A percentile compares a stretch with the other conserved stretches of the same genome.
Evolutionary conservation across 2,329 filamentous ascomycete species (phyloP).

Genomic region (Claviceps africana): DNA sequence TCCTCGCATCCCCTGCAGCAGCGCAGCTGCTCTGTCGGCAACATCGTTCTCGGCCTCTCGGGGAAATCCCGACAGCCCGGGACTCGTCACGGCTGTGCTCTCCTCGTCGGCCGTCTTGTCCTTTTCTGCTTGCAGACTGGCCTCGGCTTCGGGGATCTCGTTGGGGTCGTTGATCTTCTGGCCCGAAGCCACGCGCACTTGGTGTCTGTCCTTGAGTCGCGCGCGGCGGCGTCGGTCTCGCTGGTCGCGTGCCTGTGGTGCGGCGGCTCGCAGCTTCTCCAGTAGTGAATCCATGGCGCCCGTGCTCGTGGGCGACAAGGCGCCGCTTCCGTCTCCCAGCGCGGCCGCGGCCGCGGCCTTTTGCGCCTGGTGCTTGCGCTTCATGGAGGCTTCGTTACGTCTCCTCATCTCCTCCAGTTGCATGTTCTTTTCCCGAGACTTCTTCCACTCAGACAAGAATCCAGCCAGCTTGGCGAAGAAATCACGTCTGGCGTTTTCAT

Average conservation of each 20-base stretch:
- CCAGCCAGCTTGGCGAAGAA: slow-evolving; percentile 89
- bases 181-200: slow-evolving; percentile 77
- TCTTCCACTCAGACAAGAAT: slow-evolving; percentile 92
- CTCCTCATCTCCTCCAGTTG: slow-evolving; percentile 65
- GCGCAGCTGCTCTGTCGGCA: slow-evolving; percentile 66
- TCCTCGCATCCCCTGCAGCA: slow-evolving; percentile 71
- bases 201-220: slow-evolving; percentile 77
- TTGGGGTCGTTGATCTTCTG: slow-evolving; percentile 65
- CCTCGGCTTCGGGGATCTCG: slow-evolving; percentile 45
- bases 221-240: slow-evolving; percentile 77
- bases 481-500: slow-evolving; percentile 85
- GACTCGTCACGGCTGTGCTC: slow-evolving; percentile 33
- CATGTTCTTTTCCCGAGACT: slow-evolving; percentile 85
- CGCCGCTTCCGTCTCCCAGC: slow-evolving; percentile 30
- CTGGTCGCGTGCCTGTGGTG: slow-evolving; percentile 78
- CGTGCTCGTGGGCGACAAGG: slow-evolving; percentile 53
- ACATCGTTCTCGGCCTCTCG: slow-evolving; percentile 53
- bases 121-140: slow-evolving; percentile 16
- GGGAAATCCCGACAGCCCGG: slow-evolving; percentile 28
- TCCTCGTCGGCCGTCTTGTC: slow-evolving; percentile 32
- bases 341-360: slow-evolving; percentile 29
- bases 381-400: slow-evolving; percentile 83
- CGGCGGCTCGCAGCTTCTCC: slow-evolving; percentile 86
- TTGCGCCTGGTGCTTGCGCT: slow-evolving; percentile 67
- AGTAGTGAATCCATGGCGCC: slow-evolving; percentile 93